Evolutionary conservation across 495 filamentous ascomycete species (phyloP).

Genomic region (Lophiostoma macrostomum): DNA sequence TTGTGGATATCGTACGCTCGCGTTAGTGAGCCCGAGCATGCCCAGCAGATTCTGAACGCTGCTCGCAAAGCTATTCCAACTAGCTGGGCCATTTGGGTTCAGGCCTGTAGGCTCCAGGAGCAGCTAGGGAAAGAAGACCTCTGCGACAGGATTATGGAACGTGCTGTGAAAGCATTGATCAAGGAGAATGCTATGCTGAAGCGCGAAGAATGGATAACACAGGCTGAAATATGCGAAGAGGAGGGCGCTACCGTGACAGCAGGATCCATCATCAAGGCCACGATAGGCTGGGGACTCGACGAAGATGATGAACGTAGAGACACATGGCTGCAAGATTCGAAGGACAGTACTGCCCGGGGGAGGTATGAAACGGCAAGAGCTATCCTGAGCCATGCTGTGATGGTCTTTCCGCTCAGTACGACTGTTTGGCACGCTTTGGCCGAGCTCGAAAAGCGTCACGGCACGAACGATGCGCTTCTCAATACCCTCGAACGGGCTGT

Average conservation of each 20-base stretch:
- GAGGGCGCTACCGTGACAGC: conserved; percentile 87
- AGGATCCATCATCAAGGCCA: conserved; percentile 83
- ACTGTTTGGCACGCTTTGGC: conserved; percentile 85
- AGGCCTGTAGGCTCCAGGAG: conserved; percentile 86
- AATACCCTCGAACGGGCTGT: conserved; percentile 87
- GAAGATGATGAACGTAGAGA: conserved; percentile 97
- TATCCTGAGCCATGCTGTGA: conserved; percentile 86
- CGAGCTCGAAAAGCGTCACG: conserved; percentile 88
- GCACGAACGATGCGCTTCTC: conserved; percentile 77
- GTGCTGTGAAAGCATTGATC: conserved; percentile 83
- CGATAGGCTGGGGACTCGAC: conserved; percentile 87
- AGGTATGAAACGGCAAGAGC: conserved; percentile 87
- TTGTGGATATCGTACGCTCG: conserved; percentile 92
- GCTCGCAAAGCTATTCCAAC: conserved; percentile 90
- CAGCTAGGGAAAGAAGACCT: conserved; percentile 73
- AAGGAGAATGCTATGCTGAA: conserved; percentile 93
- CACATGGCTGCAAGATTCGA: conserved; percentile 91
- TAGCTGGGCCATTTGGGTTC: conserved; percentile 94
- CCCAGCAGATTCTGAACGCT: conserved; percentile 90
- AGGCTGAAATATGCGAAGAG: conserved; percentile 92
- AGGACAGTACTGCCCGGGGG: conserved; percentile 68
- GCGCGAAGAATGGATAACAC: conserved; percentile 92
- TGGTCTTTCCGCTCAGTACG: conserved; percentile 78
- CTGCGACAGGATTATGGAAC: conserved; percentile 82
- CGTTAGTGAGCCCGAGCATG: conserved; percentile 82